Evolutionary conservation across 2,329 filamentous ascomycete species (phyloP).

Genomic region (Aspergillus uvarum): DNA sequence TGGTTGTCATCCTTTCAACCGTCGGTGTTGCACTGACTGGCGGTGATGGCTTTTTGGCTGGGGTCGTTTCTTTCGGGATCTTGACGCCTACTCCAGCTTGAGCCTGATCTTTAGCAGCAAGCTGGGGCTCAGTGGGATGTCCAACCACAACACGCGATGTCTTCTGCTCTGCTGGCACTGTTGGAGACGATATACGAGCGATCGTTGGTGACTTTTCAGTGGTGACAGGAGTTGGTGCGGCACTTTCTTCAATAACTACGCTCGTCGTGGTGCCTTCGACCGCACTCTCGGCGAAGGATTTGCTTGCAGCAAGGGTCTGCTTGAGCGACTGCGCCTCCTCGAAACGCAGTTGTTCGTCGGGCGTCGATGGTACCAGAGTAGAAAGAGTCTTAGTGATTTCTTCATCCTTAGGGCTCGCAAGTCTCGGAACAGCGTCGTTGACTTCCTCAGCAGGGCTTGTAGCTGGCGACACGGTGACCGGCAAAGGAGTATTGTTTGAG

Average conservation of each 20-base stretch:
- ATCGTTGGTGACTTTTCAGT: slow-evolving; percentile 23
- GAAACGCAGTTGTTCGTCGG: slow-evolving; percentile 59
- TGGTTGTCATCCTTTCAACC: slow-evolving; percentile 63
- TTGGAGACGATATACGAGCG: slow-evolving; percentile 10
- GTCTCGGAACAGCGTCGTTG: slow-evolving; percentile 45
- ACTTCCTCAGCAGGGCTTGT: slow-evolving; percentile 71
- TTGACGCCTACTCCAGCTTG: slow-evolving; percentile 16
- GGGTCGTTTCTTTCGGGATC: slow-evolving; percentile 14
- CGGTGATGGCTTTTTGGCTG: slow-evolving; percentile 29
- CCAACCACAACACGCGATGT: slow-evolving; percentile 14
- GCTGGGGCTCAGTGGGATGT: slow-evolving; percentile 14
- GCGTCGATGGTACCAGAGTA: slow-evolving; percentile 48
- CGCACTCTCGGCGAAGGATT: slow-evolving; percentile 20
- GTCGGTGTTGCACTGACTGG: slow-evolving; percentile 30
- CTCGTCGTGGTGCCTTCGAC: slow-evolving; percentile 21
- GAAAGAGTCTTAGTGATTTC: slow-evolving; percentile 24
- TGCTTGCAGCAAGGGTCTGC: slow-evolving; percentile 24
- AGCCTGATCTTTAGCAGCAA: slow-evolving; percentile 15
- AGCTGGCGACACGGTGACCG: slow-evolving; percentile 67
- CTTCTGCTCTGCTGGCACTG: slow-evolving; percentile 13
- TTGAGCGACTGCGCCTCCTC: slow-evolving; percentile 53
- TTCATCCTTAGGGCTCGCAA: slow-evolving; percentile 32
- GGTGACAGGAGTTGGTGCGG: slow-evolving; percentile 12
- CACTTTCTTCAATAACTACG: slow-evolving; percentile 28
- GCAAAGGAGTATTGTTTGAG: slow-evolving; percentile 70